These are phyloP conservation scores for Cymbidium sinense DNA, from an alignment of 106 monocot genomes.

Conservation along the genomic window DNA sequence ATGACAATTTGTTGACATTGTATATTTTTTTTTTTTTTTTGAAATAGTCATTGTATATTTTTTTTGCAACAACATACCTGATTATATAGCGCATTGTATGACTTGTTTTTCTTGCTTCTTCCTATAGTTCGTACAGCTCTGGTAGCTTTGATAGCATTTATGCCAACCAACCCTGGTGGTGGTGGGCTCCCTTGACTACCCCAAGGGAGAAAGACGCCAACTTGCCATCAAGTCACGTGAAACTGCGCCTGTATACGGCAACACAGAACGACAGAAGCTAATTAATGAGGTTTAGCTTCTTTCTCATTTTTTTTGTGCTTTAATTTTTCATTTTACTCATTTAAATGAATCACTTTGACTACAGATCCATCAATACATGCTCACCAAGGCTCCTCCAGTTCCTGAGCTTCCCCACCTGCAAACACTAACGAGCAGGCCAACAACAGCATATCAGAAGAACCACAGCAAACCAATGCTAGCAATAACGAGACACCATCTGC, in stretches of 20 bases:
- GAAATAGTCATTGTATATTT: no score
- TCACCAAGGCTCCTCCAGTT: slow-evolving; percentile 68
- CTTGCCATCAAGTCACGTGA: slow-evolving; percentile 92
- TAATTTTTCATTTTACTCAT: not conserved
- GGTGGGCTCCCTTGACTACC: slow-evolving; percentile 90
- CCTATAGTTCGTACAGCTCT: slow-evolving; percentile 78
- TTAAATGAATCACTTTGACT: not conserved
- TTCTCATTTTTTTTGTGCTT: not conserved
- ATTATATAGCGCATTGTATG: not conserved
- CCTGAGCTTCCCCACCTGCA: slow-evolving; percentile 27
- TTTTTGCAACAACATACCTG: not conserved
- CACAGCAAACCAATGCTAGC: slow-evolving; percentile 10
- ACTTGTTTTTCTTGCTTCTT: slow-evolving; percentile 4
- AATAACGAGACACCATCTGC: not conserved
- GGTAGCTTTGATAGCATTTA: slow-evolving; percentile 91
- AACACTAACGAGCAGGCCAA: slow-evolving; percentile 2
- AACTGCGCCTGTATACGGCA: slow-evolving; percentile 56
- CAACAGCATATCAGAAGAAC: slow-evolving; percentile 4
- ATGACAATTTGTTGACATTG: not conserved
- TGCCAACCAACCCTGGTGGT: slow-evolving; percentile 94
- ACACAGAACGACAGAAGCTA: slow-evolving; percentile 68
- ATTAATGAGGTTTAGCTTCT: slow-evolving; percentile 62
- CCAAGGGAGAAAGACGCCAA: slow-evolving; percentile 67
- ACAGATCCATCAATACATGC: slow-evolving; percentile 84
- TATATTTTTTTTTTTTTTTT: no score